phyloP scores from a whole-genome alignment of 2,329 filamentous ascomycete species.

The Pseudocercospora ulei region DNA sequence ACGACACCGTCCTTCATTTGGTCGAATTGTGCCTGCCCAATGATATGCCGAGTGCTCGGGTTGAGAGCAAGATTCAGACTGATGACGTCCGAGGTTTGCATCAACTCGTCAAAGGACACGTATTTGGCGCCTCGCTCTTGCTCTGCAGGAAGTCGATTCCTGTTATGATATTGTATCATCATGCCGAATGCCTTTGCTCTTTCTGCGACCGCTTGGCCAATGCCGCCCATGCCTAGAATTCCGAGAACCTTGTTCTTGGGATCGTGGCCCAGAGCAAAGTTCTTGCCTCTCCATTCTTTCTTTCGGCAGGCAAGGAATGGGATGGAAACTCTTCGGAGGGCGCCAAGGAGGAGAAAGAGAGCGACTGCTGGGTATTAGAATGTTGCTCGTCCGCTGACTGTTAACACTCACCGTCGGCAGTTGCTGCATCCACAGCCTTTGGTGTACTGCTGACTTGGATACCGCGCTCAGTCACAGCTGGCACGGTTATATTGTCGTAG shows the following conservation, averaged over 20 bases:
- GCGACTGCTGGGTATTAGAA: constrained; percentile 30
- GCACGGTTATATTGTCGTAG: constrained; percentile 35
- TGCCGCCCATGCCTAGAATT: constrained; percentile 53
- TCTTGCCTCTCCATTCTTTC: constrained; percentile 40
- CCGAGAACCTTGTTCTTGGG: constrained; percentile 47
- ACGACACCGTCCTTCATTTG: constrained; percentile 49
- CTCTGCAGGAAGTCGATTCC: constrained; percentile 35
- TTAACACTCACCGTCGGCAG: constrained; percentile 33
- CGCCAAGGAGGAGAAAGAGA: constrained; percentile 46
- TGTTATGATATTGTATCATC: constrained; percentile 52
- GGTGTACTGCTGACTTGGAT: constrained; percentile 43
- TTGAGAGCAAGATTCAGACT: constrained; percentile 48
- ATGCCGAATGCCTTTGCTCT: constrained; percentile 49
- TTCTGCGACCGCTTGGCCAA: constrained; percentile 44
- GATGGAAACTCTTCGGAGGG: constrained; percentile 43
- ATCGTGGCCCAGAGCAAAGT: constrained; percentile 44
- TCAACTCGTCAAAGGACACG: constrained; percentile 48
- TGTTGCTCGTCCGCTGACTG: neutral
- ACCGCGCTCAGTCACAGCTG: constrained; percentile 31
- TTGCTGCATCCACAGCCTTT: constrained; percentile 45
- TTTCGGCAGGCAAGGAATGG: constrained; percentile 42
- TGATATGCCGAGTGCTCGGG: constrained; percentile 45
- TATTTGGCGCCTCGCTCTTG: constrained; percentile 44
- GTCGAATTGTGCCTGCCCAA: constrained; percentile 44
- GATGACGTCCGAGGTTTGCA: constrained; percentile 47